Evolutionary conservation across 139 green algal genomes (phyloP), one percentile per base, ranked within the genome.

Genomic region (Chlorella sp.): DNA sequence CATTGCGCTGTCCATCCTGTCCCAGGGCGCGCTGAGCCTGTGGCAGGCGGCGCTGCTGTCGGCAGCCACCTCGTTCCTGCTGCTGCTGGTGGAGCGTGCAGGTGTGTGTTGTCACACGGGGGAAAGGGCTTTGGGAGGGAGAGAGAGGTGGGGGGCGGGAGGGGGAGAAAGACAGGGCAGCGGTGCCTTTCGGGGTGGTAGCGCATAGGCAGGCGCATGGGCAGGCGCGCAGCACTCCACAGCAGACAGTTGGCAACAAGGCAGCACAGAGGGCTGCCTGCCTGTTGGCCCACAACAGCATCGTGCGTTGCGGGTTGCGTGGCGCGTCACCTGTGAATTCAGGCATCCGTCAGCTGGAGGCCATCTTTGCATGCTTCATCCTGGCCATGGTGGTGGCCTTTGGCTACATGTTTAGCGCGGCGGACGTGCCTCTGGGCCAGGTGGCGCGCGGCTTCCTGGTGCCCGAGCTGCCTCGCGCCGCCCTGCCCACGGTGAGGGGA

Each of bases 1-100:
- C 27, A 91, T 97, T 49, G 92, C 92, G 1, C 73, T 96, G 49
- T 76, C 72, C n/a, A 67, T 97, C 70, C 85, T 97, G 24, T 85
- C 77, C 34, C 31, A 77, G 5, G 89, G 91, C 5, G 29, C 23
- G 0, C 60, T 94, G 5, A 88, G 89, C 34, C 79, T 96, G 59
- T 95, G 85, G 86, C 83, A 73, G 3, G 86, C 82, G 2, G 79
- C 85, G 35, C 59, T 89, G 49, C 22, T 88, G 24, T 79, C 77
- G 2, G 86, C 76, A 2, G 62, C 64, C 1, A 77, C 76, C 30
- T 82, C 82, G 0, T 92, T 93, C 50, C 2, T 84, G 0, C 75
- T 93, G 55, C 78, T 95, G 72, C 75, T 87, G 42, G 35, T 51
- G 2, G 68, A 33, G 24, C 6, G 59, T 31, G 24, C 59, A 33